Evolutionary conservation across 1,139 yeast genomes (phyloP).

Genomic region (Wickerhamomyces sp.): DNA sequence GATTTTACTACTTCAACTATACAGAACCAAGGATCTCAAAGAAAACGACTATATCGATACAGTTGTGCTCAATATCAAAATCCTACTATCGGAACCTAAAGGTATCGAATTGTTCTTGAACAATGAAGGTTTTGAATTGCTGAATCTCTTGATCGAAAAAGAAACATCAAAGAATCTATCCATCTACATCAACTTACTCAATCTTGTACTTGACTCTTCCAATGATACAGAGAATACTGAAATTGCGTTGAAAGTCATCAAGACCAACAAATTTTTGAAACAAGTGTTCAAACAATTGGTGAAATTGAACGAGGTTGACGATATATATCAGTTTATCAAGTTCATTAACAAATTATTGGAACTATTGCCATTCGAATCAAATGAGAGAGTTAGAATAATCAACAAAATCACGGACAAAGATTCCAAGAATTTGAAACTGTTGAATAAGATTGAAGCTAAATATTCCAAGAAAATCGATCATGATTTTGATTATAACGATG

Average conservation of each 20-base stretch:
- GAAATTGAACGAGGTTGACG: constrained; percentile 3
- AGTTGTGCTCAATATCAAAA: neutral
- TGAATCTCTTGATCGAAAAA: constrained; percentile 2
- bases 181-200: constrained; percentile 2
- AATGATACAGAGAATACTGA: constrained; percentile 4
- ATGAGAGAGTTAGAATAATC: constrained; percentile 10
- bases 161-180: neutral
- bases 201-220: constrained; percentile 5
- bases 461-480: neutral
- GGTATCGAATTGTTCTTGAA: neutral
- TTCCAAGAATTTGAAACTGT: constrained; percentile 3
- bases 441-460: constrained; percentile 3
- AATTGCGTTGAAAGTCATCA: constrained; percentile 3
- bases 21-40: neutral
- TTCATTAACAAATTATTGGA: constrained; percentile 5
- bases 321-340: constrained; percentile 2
- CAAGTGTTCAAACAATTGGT: constrained; percentile 5
- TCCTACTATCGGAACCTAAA: neutral
- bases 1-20: neutral
- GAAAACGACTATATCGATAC: constrained; percentile 4
- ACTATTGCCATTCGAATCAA: constrained; percentile 8
- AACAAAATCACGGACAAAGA: constrained; percentile 6
- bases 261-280: constrained; percentile 5
- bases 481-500: constrained; percentile 1
- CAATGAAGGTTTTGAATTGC: constrained; percentile 8